Evolutionary conservation across 2,329 filamentous ascomycete genomes (phyloP), one percentile per base, ranked within the genome.

Genomic region (Pseudogymnoascus sp.): DNA sequence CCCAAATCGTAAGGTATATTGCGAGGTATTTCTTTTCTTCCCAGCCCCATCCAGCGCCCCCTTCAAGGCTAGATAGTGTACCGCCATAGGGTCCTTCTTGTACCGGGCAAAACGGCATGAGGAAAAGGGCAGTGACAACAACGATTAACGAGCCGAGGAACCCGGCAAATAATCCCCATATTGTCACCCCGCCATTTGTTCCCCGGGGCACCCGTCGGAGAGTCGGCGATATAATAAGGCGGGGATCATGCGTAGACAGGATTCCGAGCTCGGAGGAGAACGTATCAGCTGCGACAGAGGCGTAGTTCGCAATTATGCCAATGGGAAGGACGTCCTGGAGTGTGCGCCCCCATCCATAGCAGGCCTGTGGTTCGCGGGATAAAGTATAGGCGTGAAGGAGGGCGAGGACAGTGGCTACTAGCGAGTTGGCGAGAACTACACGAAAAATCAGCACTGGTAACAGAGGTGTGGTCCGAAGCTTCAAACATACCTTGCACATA

Each of bases 261-360:
- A 99, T 99, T 13, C 95, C 95, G 19, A 99, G 86, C 78, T 99
- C 95, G 10, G 92, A 96, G 64, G 90, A 93, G 74, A 97, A 95
- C 0, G 95, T 99, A 75, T 99, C 95, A 60, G 93, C 91, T 19
- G 91, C 87, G 9, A 96, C 92, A 60, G 91, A 90, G 26, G 92
- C 93, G 72, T 99, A 99, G 77, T 96, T 93, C 44, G 86, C 85
- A 68, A 89, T 83, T 68, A 89, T 87, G 11, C 87, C 87, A 38
- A 61, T 61, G 33, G 59, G 59, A 15, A 61, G 13, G 19, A 88
- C 72, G 10, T 87, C 78, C 3, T 88, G 78, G 4, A 88, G 74
- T 70, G 88, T 86, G 36, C 86, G 86, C 60, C 78, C 78, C 83
- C 83, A 87, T 0, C 79, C 76, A 71, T 79, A 87, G 75, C 85